phyloP scores from a whole-genome alignment of 2,329 filamentous ascomycete species.

The Didymella pomorum region DNA sequence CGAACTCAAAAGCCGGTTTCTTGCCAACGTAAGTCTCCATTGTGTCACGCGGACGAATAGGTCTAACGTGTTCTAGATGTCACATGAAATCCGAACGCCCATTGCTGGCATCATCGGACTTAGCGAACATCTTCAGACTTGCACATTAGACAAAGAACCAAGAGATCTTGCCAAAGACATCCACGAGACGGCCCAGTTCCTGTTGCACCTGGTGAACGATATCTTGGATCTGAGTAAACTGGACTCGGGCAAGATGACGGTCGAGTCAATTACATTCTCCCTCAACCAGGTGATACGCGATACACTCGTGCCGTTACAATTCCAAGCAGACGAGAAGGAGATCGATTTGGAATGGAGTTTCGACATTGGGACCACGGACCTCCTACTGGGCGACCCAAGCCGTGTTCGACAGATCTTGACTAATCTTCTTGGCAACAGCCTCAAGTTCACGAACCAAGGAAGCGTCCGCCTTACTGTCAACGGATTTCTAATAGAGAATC shows the following conservation, averaged over 20 bases:
- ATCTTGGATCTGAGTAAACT: constrained; percentile 57
- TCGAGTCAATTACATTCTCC: constrained; percentile 61
- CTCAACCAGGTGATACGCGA: constrained; percentile 63
- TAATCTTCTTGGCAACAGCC: constrained; percentile 50
- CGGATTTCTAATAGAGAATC: neutral
- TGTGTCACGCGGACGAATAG: no score
- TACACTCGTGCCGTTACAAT: constrained; percentile 52
- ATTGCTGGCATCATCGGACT: neutral
- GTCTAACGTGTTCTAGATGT: neutral
- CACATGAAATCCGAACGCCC: neutral
- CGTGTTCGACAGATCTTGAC: constrained; percentile 46
- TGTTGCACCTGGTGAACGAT: constrained; percentile 52
- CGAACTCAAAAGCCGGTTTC: no score
- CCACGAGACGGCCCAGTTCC: neutral
- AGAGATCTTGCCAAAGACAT: neutral
- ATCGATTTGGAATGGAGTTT: constrained; percentile 65
- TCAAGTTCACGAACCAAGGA: constrained; percentile 52
- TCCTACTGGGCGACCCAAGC: constrained; percentile 52
- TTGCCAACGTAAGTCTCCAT: no score
- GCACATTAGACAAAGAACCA: no score
- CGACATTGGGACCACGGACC: constrained; percentile 59
- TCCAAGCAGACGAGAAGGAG: constrained; percentile 45
- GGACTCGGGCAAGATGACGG: constrained; percentile 56
- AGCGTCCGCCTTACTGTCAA: neutral
- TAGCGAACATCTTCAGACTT: neutral